These are phyloP conservation scores for Coniophora puteana DNA, from an alignment of 1,284 basidiomycete genomes.

Conservation along the genomic window DNA sequence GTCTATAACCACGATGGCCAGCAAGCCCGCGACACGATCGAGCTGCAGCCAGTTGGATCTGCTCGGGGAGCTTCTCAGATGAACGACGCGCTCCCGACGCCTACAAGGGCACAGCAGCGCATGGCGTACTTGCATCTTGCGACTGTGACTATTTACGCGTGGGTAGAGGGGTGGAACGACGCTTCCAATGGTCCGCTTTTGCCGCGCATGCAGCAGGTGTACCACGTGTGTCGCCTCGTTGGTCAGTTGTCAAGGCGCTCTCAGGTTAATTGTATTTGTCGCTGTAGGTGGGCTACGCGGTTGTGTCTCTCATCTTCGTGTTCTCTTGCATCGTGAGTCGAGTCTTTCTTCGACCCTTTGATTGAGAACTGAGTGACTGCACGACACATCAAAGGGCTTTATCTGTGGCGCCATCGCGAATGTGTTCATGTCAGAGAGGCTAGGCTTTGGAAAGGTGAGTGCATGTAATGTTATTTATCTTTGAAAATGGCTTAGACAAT, in stretches of 20 bases:
- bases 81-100: conserved; percentile 2
- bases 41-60: too few species aligned
- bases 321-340: conserved; percentile 26
- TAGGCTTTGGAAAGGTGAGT: conserved; percentile 31
- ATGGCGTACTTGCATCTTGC: conserved; percentile 23
- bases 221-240: conserved; percentile 15
- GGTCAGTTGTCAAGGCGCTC: background rate
- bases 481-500: background rate
- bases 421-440: conserved; percentile 21
- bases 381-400: conserved; percentile 20
- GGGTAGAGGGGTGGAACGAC: conserved; percentile 29
- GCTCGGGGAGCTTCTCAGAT: too few species aligned
- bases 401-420: conserved; percentile 28
- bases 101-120: conserved; percentile 16
- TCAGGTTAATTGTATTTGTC: background rate
- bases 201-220: conserved; percentile 28
- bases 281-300: conserved; percentile 21
- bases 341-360: background rate
- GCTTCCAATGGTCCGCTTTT: conserved; percentile 27
- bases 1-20: too few species aligned
- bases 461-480: background rate
- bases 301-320: conserved; percentile 30
- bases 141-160: conserved; percentile 29
- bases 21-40: too few species aligned
- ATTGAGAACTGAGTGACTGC: background rate